These are phyloP conservation scores for Moricandia arvensis DNA, from an alignment of 345 rosid genomes.

Conservation along the genomic window DNA sequence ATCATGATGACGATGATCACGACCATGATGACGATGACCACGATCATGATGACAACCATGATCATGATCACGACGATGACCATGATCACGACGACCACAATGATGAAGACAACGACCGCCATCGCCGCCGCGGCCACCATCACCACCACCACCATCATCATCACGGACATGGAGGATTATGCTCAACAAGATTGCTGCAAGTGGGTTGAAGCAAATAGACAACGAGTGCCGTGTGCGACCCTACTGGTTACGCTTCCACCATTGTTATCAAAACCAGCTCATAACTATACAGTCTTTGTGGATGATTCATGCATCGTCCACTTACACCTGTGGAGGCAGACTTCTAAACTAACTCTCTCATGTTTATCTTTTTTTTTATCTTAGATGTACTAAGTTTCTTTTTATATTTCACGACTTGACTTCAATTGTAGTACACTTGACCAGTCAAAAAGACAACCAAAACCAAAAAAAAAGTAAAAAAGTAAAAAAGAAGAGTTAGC, in stretches of 20 bases:
- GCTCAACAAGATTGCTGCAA: no score
- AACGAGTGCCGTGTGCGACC: no score
- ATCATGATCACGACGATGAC: neutral
- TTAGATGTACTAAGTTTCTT: constrained; percentile 9
- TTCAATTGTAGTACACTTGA: neutral
- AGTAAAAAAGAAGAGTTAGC: neutral
- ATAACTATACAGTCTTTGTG: no score
- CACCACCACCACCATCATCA: no score
- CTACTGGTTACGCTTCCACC: no score
- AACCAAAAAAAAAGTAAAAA: neutral
- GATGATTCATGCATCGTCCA: no score
- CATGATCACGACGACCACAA: neutral
- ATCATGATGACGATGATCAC: neutral
- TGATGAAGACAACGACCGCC: neutral
- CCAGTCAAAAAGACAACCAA: constrained; percentile 4
- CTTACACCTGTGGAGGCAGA: constrained; percentile 35
- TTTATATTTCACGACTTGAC: neutral
- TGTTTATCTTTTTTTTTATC: constrained; percentile 8
- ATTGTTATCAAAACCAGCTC: no score
- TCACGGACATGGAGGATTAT: no score
- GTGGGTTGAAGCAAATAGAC: no score
- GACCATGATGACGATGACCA: neutral
- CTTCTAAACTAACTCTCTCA: constrained; percentile 14
- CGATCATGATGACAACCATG: neutral
- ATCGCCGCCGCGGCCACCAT: neutral